Evolutionary conservation across 176 grass and related monocot species (phyloP), one percentile per base, ranked within the genome.

Genomic region (Zoysia japonica): DNA sequence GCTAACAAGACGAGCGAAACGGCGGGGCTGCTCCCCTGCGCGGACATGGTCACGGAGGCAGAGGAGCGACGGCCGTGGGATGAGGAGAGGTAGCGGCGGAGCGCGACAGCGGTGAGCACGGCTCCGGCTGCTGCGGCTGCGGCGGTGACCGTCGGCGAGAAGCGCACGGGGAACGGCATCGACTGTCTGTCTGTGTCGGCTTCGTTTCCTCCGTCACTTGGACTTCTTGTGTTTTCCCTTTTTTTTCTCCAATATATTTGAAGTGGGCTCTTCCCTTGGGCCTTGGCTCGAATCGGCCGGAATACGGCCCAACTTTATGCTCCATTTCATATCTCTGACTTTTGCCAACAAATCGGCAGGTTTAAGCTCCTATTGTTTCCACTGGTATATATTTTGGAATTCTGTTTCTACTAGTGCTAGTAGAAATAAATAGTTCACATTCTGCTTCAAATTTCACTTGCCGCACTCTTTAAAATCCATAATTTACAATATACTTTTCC

Each of bases 111-210:
- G 14, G 78, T 81, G 40, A 86, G 42, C 2, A 88, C 77, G 39
- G 82, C 80, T 0, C 68, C 72, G 10, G 74, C 83, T 1, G 84
- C 54, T 0, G 77, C 83, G 7, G 75, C 80, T 3, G 79, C 81
- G 3, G 81, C 61, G 47, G 59, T 15, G 48, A 76, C 45, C 35
- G 76, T 78, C 76, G 70, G 82, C 40, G 43, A 37, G 46, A 87
- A 71, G 72, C 67, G 82, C 9, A 72, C 1, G 59, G 80, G 61
- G 75, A 90, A 75, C 35, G 60, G 83, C 86, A 85, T 86, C 41
- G 47, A 11, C 52, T 13, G 55, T 8, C 15, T 6, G 3, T 5
- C 45, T 4, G 1, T 59, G 10, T 16, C 9, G 5, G 47, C 71
- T 45, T 80, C 12, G 71, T 70, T 86, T 76, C 7, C 64, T 86